Base-by-base conservation (phyloP, 1,139 yeast genomes). In the Pichia kudriavzevii region DNA sequence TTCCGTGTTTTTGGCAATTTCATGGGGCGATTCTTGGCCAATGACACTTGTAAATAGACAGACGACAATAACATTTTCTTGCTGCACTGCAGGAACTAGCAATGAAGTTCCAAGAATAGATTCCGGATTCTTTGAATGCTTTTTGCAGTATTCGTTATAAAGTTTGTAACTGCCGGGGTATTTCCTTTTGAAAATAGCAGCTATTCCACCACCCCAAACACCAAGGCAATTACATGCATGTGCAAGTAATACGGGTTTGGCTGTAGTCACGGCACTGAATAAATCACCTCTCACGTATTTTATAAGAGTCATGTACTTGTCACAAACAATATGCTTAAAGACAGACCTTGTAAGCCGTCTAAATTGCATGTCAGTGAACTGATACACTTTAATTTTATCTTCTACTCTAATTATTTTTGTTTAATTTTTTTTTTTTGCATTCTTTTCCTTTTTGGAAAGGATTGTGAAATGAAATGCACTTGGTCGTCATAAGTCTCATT, bases 171-270 rank as follows among this genome's bases (percentile, higher is more conserved):
- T 42, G 1, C 60, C 49, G 2, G 83, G 84, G 50, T 63, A 79
- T 35, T 62, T 53, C 20, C 47, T 44, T 23, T 63, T 63, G 52
- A 81, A 75, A 7, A 56, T 63, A 2, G 63, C 63, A 0, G 88
- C 91, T 3, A 84, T 72, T 0, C 95, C 95, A 1, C 83, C 91
- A 4, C 94, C 93, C 95, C 95, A 84, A 0, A 67, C 53, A 0
- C 94, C 95, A 22, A 67, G 63, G 35, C 87, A 77, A 50, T 84
- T 84, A 52, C 94, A 84, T 0, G 94, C 78, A 53, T 84, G 94
- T 1, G 79, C 80, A 9, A 75, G 57, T 3, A 78, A 56, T 0
- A 70, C 43, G 7, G 61, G 60, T 3, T 26, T 28, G 4, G 16
- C 12, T 5, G 22, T 28, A 2, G 44, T 16, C 5, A n/a, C 13